Percentiles rank a stretch among this genome's conserved stretches.
Evolutionary conservation across 257 asterid genomes (phyloP).

Genomic region (Verbena officinalis): DNA sequence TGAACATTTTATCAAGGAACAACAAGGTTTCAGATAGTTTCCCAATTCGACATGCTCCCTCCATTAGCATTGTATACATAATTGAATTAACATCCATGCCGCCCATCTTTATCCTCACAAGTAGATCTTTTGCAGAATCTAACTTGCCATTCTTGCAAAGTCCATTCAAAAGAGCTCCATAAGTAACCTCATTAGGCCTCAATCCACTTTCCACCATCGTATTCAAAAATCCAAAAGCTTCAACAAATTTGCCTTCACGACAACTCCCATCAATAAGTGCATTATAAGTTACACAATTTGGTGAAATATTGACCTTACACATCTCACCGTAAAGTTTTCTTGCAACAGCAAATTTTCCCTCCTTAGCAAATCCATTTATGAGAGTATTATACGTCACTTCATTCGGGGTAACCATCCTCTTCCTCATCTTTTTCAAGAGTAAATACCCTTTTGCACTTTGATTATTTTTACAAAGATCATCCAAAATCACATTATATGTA

Average conservation of each 20-base stretch:
- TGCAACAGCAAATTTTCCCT: conserved; percentile 74
- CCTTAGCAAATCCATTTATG: conserved; percentile 74
- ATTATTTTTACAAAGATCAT: conserved; percentile 67
- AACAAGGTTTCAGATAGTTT: conserved; percentile 49
- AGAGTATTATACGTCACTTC: conserved; percentile 85
- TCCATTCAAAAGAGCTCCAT: conserved; percentile 81
- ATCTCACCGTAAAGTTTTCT: conserved; percentile 65
- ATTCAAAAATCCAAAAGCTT: conserved; percentile 59
- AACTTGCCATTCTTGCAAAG: conserved; percentile 67
- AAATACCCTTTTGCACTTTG: conserved; percentile 79
- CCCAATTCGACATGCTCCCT: conserved; percentile 65
- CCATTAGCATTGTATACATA: conserved; percentile 68
- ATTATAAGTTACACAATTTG: conserved; percentile 71
- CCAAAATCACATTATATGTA: conserved; percentile 79
- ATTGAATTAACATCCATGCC: conserved; percentile 47
- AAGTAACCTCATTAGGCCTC: conserved; percentile 68
- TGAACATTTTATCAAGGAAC: conserved; percentile 53
- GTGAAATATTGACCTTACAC: conserved; percentile 56
- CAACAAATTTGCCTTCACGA: conserved; percentile 59
- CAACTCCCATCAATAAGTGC: conserved; percentile 76
- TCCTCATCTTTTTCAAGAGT: conserved; percentile 68
- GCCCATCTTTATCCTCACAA: conserved; percentile 55
- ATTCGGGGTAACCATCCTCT: conserved; percentile 68
- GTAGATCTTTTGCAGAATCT: conserved; percentile 57
- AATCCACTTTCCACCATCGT: conserved; percentile 65